These are phyloP conservation scores for Tetracladium setigerum DNA, from an alignment of 495 filamentous ascomycete genomes.

Conservation along the genomic window DNA sequence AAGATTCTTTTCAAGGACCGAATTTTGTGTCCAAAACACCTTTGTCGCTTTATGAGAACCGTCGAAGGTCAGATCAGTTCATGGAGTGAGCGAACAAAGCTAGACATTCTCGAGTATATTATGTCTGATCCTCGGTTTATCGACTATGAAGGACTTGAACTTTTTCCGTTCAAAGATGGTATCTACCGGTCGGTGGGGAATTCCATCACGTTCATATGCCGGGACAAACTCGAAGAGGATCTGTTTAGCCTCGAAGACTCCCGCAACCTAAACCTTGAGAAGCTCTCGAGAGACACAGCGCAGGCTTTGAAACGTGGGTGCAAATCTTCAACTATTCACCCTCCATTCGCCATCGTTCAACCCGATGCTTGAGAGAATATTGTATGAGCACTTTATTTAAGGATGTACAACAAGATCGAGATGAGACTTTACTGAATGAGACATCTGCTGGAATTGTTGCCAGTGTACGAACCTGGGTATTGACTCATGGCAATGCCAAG, in stretches of 20 bases:
- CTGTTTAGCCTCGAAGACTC: constrained; percentile 8
- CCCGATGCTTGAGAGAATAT: constrained; percentile 15
- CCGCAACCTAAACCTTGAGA: constrained; percentile 7
- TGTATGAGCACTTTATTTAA: constrained; percentile 12
- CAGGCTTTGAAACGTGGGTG: constrained; percentile 3
- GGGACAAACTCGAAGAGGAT: constrained; percentile 3
- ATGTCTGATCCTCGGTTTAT: constrained; percentile 3
- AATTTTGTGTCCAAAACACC: neutral
- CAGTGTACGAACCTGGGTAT: constrained; percentile 19
- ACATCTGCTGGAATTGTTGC: constrained; percentile 7
- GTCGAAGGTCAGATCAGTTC: neutral
- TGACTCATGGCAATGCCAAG: neutral
- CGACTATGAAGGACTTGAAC: constrained; percentile 5
- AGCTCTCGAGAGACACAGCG: neutral
- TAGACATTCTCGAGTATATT: constrained; percentile 13
- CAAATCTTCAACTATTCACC: neutral
- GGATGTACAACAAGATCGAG: constrained; percentile 6
- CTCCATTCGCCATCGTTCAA: constrained; percentile 12
- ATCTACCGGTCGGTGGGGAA: constrained; percentile 9
- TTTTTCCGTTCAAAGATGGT: constrained; percentile 18
- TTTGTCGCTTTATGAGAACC: constrained; percentile 5
- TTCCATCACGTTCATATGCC: constrained; percentile 3
- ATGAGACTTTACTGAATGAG: constrained; percentile 2
- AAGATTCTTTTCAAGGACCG: constrained; percentile 5
- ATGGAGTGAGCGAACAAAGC: constrained; percentile 9